Evolutionary conservation across 2,329 filamentous ascomycete species (phyloP), one percentile per base, ranked within the genome.

Genomic region (Sporothrix pseudoabietina): DNA sequence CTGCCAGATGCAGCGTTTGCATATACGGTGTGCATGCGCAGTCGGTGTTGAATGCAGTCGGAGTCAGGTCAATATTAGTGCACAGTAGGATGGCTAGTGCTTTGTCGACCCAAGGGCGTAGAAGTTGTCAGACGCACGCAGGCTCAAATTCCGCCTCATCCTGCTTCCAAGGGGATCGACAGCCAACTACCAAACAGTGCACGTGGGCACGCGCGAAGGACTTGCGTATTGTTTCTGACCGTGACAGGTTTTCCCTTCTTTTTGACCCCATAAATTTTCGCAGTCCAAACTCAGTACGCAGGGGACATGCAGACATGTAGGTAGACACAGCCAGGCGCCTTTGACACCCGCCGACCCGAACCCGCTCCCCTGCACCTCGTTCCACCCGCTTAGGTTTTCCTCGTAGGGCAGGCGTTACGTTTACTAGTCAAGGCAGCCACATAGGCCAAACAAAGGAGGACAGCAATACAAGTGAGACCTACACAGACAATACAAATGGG

Each of bases 381-480:
- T 66, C 39, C 61, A 14, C 30, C 22, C 22, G 61, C 61, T 26
- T 30, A 41, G n/a, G 9, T 26, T 26, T 66, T 44, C 61, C 61
- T 66, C 61, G 61, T 66, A 66, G 61, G 61, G 61, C 39, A 66
- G 61, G 61, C 39, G 39, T 47, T 66, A 12, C 39, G 61, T 47
- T 47, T 22, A 7, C 59, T 26, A 44, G 9, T 44, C 35, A 41
- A 66, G 61, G n/a, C n/a, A 30, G 5, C 0, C 35, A 6, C 8
- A 3, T 10, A 16, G 9, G 14, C 22, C n/a, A 26, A 39, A 65
- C 16, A 32, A 35, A 59, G 30, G 26, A 59, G 55, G 55, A 59
- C 55, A 59, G 35, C 2, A 19, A 35, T 14, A 19, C 30, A 35
- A 59, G 30, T 1, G 55, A 59, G 12, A 63, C 26, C 4, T 6